Percentiles rank a stretch among this genome's conserved stretches.
Conservation (phyloP, 225 moss, liverwort and hornwort genomes). For the Rhytidiadelphus loreus region DNA sequence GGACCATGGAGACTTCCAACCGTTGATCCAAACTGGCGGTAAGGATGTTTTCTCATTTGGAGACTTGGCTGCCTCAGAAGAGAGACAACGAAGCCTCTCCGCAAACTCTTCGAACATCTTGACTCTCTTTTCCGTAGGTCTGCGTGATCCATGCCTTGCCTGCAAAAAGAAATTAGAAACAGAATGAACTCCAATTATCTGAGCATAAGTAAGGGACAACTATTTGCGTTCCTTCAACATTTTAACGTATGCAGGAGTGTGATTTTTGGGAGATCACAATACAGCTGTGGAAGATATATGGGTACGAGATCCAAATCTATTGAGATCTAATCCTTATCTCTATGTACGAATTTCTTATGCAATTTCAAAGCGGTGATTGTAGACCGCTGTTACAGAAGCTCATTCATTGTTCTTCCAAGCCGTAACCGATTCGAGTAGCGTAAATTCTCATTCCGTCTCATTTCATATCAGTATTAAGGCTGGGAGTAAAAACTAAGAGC, state of each 20-base stretch:
- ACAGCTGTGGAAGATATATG: neutral
- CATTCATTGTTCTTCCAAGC: neutral
- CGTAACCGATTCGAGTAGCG: neutral
- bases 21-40: slow-evolving; percentile 53
- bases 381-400: neutral
- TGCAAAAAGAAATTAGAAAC: neutral
- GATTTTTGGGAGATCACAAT: neutral
- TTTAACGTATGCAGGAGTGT: neutral
- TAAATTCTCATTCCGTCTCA: neutral
- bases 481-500: neutral
- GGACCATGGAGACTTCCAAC: slow-evolving; percentile 73
- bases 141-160: slow-evolving; percentile 83
- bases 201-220: neutral
- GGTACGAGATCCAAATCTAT: neutral
- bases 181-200: neutral
- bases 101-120: slow-evolving; percentile 41
- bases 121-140: slow-evolving; percentile 61
- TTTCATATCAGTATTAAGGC: neutral
- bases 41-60: neutral
- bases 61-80: neutral
- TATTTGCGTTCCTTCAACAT: neutral
- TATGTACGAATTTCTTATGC: neutral
- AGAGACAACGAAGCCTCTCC: slow-evolving; percentile 31
- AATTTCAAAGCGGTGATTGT: neutral
- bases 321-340: neutral